Percentiles rank a stretch among this genome's conserved stretches.
Evolutionary conservation across 352 stramenopile genomes (phyloP).

Genomic region (Globisporangium yorkense): DNA sequence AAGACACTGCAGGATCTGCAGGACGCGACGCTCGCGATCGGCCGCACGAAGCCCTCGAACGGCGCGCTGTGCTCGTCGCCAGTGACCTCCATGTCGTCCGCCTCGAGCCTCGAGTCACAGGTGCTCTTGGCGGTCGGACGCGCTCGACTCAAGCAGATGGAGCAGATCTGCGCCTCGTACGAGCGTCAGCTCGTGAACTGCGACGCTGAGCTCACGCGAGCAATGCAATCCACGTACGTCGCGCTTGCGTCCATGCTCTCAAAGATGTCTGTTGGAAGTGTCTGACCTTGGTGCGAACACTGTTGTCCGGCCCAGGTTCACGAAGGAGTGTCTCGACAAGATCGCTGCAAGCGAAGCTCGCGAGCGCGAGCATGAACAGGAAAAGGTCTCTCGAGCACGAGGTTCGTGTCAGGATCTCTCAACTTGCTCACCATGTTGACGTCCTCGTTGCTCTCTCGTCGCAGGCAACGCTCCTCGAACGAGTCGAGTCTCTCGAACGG

Average conservation of each 20-base stretch:
- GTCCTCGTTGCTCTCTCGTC: background rate
- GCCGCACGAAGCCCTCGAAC: background rate
- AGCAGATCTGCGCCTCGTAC: slow-evolving; percentile 32
- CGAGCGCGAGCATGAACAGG: slow-evolving; percentile 23
- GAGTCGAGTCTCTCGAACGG: slow-evolving; percentile 17
- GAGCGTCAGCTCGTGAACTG: slow-evolving; percentile 43
- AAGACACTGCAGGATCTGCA: slow-evolving; percentile 46
- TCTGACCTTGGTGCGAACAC: background rate
- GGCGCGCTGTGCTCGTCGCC: background rate
- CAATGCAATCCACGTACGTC: slow-evolving; percentile 33
- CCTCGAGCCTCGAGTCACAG: slow-evolving; percentile 31
- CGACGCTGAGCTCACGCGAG: slow-evolving; percentile 42
- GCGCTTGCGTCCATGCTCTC: background rate
- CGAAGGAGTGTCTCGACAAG: slow-evolving; percentile 33
- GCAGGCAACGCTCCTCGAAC: slow-evolving; percentile 20
- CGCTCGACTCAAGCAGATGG: slow-evolving; percentile 34
- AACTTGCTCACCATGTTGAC: no score
- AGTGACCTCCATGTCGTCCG: background rate
- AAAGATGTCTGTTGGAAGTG: background rate
- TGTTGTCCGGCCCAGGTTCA: slow-evolving; percentile 11
- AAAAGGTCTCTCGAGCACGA: slow-evolving; percentile 20
- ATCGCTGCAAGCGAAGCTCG: slow-evolving; percentile 25
- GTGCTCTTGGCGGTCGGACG: slow-evolving; percentile 34
- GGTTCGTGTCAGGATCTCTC: background rate
- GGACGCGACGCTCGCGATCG: slow-evolving; percentile 12